Evolutionary conservation across 345 rosid genomes (phyloP), one percentile per base, ranked within the genome.

Genomic region (Acer negundo): DNA sequence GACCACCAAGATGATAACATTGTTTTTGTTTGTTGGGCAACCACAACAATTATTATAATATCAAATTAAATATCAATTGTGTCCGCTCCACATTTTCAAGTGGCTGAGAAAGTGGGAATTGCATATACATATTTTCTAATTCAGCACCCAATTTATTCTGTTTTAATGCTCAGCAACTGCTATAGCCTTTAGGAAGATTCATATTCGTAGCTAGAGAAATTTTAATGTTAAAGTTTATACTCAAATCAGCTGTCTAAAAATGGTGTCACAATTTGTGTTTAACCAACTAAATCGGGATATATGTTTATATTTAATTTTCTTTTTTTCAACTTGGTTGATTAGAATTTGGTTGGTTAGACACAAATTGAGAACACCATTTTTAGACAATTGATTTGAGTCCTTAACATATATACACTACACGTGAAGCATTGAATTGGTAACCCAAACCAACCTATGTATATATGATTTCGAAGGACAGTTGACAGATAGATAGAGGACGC

Each of bases 1-100:
- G 80, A 53, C 80, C 76, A 64, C 80, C 35, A 22, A 78, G 76
- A 78, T 38, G 80, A 78, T 78, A 72, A 78, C 58, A 78, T 78
- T 78, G 59, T 78, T 78, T 71, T 72, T 78, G 16, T 12, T 78
- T 72, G 76, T 38, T 78, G 76, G 58, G 42, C 38, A 77, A 19
- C 62, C 62, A 47, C 76, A 55, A 63, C 12, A 71, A 63, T 64
- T 23, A 77, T 68, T 53, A 53, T 53, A 51, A 51, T 7, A 67
- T 28, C 31, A 28, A 28, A 28, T 28, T 28, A 28, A 28, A 28
- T 28, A 28, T 40, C 6, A 65, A 59, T 19, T 28, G 8, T 47
- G 20, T 26, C 63, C 80, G 24, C 75, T 62, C 6, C 24, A 44
- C 68, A 42, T 56, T 49, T 53, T 38, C 35, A 62, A 2, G 72